These are phyloP conservation scores for Cyberlindnera misumaiensis DNA, from an alignment of 805 yeast genomes.

Conservation along the genomic window DNA sequence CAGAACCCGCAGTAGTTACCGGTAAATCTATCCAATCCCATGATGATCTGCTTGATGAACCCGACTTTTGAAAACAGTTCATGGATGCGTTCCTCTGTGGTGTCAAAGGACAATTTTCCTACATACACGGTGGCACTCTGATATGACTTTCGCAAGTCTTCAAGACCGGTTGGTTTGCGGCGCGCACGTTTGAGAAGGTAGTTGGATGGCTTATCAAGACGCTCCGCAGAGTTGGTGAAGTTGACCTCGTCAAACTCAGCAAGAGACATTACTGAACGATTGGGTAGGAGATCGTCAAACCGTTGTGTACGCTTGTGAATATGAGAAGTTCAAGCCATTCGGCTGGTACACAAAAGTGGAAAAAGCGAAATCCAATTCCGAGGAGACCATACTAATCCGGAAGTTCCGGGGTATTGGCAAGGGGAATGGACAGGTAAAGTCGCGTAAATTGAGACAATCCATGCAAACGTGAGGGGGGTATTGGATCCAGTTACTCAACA, in stretches of 20 bases:
- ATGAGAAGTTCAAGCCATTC: no score
- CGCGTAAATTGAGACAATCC: no score
- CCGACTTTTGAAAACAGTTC: conserved; percentile 80
- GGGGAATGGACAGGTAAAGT: no score
- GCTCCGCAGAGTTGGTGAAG: conserved; percentile 56
- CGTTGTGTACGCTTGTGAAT: no score
- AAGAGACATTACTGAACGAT: conserved; percentile 26
- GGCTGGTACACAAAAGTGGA: no score
- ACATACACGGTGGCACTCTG: conserved; percentile 77
- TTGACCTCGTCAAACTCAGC: conserved; percentile 47
- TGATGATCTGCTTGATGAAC: conserved; percentile 66
- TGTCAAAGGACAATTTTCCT: conserved; percentile 82
- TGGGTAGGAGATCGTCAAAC: no score
- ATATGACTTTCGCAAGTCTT: conserved; percentile 59
- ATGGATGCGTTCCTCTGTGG: conserved; percentile 91
- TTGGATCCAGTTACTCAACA: no score
- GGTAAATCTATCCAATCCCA: conserved; percentile 91
- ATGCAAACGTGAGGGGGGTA: no score
- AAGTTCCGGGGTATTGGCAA: no score
- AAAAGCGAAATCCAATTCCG: no score
- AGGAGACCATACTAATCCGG: no score
- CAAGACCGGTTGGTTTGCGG: conserved; percentile 40
- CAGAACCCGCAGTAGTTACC: conserved; percentile 97
- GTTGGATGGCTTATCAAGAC: conserved; percentile 66
- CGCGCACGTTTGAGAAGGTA: conserved; percentile 62